These are phyloP conservation scores for Sistotremastrum niveocremeum DNA, from an alignment of 768 basidiomycete species.

Conservation along the genomic window DNA sequence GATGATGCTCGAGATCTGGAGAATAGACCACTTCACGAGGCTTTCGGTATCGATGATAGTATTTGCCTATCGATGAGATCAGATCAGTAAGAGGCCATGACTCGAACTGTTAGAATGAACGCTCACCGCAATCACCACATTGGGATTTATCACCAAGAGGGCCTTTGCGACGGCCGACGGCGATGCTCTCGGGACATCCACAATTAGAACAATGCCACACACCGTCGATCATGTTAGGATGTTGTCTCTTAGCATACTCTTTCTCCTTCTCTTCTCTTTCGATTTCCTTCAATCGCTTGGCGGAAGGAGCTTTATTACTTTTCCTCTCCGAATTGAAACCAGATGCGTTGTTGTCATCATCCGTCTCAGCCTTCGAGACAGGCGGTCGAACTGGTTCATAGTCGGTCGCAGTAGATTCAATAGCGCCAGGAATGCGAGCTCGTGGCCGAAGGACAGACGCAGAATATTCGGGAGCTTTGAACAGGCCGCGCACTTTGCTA, in stretches of 20 bases:
- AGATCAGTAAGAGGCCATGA: conserved; percentile 1
- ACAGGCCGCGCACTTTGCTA: conserved; percentile 47
- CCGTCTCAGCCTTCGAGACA: conserved; percentile 14
- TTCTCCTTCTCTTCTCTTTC: conserved; percentile 76
- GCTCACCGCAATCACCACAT: conserved; percentile 85
- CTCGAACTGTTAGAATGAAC: background rate
- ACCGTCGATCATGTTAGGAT: conserved; percentile 68
- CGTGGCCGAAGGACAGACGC: conserved; percentile 42
- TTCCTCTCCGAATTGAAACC: conserved; percentile 31
- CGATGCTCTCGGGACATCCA: conserved; percentile 79
- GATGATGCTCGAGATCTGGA: conserved; percentile 58
- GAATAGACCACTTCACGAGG: conserved; percentile 75
- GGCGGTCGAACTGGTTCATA: conserved; percentile 44
- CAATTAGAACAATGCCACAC: conserved; percentile 95
- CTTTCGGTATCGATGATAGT: conserved; percentile 75
- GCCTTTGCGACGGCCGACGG: conserved; percentile 77
- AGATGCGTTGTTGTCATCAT: conserved; percentile 5
- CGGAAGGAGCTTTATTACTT: conserved; percentile 32
- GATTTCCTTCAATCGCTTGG: conserved; percentile 57
- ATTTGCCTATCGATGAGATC: conserved; percentile 48
- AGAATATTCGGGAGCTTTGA: conserved; percentile 57
- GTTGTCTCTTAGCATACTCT: conserved; percentile 73
- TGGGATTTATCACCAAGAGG: conserved; percentile 83
- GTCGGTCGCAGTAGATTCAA: conserved; percentile 56
- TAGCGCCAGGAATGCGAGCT: conserved; percentile 45